Conservation (phyloP, 208 protist genomes). For the Leishmania martiniquensis region DNA sequence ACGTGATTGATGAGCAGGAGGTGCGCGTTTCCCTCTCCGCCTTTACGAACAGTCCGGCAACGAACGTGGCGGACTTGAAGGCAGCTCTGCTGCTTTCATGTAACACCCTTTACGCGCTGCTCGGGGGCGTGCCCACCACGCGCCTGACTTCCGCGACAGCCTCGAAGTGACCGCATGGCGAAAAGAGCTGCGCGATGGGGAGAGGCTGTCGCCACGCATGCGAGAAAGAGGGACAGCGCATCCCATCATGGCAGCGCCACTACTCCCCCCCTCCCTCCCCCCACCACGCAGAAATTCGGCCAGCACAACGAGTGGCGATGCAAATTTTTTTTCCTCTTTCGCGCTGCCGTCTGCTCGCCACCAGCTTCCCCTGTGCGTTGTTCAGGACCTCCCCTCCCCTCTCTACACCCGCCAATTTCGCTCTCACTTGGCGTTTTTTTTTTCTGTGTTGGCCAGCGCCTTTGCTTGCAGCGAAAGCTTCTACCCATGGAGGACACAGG, state of each 20-base stretch:
- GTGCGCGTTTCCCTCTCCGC: slow-evolving; percentile 89
- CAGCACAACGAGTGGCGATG: background rate
- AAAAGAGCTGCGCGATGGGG: background rate
- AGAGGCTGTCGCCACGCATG: background rate
- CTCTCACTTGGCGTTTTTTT: background rate
- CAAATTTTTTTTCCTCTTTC: background rate
- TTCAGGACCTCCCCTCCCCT: background rate
- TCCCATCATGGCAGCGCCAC: background rate
- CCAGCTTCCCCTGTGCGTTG: background rate
- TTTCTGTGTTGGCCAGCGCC: background rate
- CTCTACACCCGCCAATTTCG: background rate
- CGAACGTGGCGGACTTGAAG: slow-evolving; percentile 65
- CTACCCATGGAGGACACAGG: background rate
- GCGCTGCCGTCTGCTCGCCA: background rate
- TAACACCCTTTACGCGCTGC: slow-evolving; percentile 22
- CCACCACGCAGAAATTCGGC: background rate
- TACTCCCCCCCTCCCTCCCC: background rate
- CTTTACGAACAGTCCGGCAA: slow-evolving; percentile 77
- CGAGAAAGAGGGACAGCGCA: background rate
- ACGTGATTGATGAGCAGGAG: slow-evolving; percentile 85
- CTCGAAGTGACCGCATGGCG: background rate
- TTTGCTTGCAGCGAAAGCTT: background rate
- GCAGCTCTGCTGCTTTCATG: slow-evolving; percentile 26
- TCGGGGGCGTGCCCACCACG: slow-evolving; percentile 8
- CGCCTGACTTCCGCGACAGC: background rate